Evolutionary conservation across 768 basidiomycete species (phyloP).

Genomic region (Auriscalpium microsporum): DNA sequence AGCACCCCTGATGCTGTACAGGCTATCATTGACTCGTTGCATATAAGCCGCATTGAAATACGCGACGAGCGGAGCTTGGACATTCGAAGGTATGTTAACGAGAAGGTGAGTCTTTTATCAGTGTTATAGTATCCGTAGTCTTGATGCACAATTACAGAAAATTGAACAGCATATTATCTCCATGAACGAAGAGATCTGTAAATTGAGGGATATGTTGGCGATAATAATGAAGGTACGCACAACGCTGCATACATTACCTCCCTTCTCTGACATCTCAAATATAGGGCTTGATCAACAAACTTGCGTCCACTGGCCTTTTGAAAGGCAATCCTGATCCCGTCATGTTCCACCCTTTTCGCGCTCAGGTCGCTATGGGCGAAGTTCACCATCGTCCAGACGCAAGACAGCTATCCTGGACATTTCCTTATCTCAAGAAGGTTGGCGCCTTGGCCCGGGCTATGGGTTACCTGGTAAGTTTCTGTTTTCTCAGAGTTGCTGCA

Average conservation of each 20-base stretch:
- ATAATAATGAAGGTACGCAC: conserved; percentile 64
- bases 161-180: conserved; percentile 71
- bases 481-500: not conserved
- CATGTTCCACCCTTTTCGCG: conserved; percentile 56
- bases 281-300: not conserved
- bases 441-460: conserved; percentile 68
- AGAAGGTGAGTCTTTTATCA: conserved; percentile 50
- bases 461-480: conserved; percentile 68
- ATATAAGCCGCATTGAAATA: conserved; percentile 93
- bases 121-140: not conserved
- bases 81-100: conserved; percentile 75
- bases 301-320: conserved; percentile 31
- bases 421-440: conserved; percentile 42
- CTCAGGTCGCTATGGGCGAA: conserved; percentile 35
- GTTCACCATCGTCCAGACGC: conserved; percentile 21
- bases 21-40: conserved; percentile 80
- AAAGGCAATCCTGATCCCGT: conserved; percentile 43
- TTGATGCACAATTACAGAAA: conserved; percentile 32
- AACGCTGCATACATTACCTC: not conserved
- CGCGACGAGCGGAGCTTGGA: conserved; percentile 88
- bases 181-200: conserved; percentile 59
- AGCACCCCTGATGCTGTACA: conserved; percentile 82
- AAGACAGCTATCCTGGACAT: conserved; percentile 40
- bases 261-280: not conserved
- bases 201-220: conserved; percentile 58